A percentile compares a stretch with the other conserved stretches of the same genome.
Conservation (phyloP, 495 filamentous ascomycete genomes). For the Penicillium alfredii region DNA sequence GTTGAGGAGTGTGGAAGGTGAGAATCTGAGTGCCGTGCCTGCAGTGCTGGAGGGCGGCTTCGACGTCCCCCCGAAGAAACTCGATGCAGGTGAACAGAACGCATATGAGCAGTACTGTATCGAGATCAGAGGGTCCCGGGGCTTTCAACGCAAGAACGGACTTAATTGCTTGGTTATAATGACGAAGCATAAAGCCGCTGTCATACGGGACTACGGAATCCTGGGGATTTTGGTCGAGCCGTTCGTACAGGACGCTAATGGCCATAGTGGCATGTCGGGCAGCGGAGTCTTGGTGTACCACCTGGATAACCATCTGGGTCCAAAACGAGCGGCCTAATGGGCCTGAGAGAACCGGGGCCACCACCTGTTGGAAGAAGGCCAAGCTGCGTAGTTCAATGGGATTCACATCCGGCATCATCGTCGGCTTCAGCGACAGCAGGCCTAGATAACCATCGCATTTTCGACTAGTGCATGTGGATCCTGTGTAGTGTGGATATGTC, state of each 20-base stretch:
- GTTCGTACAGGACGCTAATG: conserved; percentile 6
- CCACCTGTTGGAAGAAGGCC: background rate
- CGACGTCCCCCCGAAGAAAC: conserved; percentile 4
- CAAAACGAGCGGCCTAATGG: conserved; percentile 10
- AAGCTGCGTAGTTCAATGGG: background rate
- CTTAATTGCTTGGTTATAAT: conserved; percentile 12
- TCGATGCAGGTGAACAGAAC: conserved; percentile 14
- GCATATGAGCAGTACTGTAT: conserved; percentile 6
- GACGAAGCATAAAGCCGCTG: conserved; percentile 3
- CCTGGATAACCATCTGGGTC: conserved; percentile 7
- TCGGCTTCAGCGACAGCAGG: conserved; percentile 1
- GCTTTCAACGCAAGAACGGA: background rate
- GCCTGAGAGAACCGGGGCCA: conserved; percentile 2
- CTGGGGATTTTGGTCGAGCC: background rate
- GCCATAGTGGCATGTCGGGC: conserved; percentile 7
- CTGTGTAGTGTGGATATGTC: conserved; percentile 7
- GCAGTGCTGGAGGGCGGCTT: conserved; percentile 1
- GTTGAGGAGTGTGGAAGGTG: conserved; percentile 1
- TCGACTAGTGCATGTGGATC: conserved; percentile 32
- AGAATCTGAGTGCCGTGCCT: conserved; percentile 2
- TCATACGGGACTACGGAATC: background rate
- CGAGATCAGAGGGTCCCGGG: background rate
- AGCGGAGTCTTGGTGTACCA: conserved; percentile 4
- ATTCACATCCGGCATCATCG: conserved; percentile 1
- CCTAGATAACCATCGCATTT: conserved; percentile 41